phyloP scores from a whole-genome alignment of 208 protist genomes.

The Acanthamoeba divionensis region DNA sequence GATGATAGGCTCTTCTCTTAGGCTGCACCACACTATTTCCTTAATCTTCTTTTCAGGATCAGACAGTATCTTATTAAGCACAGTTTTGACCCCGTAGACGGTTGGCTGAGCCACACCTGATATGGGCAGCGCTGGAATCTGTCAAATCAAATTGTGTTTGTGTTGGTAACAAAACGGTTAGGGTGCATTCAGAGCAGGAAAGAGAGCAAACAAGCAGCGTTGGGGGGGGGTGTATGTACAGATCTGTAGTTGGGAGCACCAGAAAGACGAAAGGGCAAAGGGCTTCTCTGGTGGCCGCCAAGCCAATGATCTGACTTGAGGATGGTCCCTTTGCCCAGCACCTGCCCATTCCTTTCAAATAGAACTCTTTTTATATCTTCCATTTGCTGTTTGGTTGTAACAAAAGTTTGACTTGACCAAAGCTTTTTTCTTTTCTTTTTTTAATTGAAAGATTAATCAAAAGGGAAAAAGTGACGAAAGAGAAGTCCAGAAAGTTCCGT shows the following conservation, averaged over 20 bases:
- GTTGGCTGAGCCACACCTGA: constrained; percentile 57
- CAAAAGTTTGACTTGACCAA: no score
- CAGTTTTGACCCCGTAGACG: background rate
- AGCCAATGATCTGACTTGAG: constrained; percentile 47
- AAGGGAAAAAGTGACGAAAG: no score
- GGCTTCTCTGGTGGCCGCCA: constrained; percentile 14
- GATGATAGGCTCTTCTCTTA: constrained; percentile 69
- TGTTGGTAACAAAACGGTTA: no score
- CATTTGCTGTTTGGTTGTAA: background rate
- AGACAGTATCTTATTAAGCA: constrained; percentile 10
- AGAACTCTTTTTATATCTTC: background rate
- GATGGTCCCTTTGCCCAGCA: constrained; percentile 35
- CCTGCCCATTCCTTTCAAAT: background rate
- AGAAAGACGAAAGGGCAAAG: constrained; percentile 34
- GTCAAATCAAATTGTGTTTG: no score
- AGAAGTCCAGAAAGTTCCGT: no score
- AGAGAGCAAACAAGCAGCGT: no score
- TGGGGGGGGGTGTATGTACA: background rate
- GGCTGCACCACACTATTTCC: constrained; percentile 59
- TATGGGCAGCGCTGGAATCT: constrained; percentile 5
- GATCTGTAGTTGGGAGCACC: constrained; percentile 33
- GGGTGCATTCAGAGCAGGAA: no score
- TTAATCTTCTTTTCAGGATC: background rate
- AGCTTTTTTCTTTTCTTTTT: no score
- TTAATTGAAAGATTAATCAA: no score